Base-by-base conservation (phyloP, 345 rosid genomes). In the Hirschfeldia incana region DNA sequence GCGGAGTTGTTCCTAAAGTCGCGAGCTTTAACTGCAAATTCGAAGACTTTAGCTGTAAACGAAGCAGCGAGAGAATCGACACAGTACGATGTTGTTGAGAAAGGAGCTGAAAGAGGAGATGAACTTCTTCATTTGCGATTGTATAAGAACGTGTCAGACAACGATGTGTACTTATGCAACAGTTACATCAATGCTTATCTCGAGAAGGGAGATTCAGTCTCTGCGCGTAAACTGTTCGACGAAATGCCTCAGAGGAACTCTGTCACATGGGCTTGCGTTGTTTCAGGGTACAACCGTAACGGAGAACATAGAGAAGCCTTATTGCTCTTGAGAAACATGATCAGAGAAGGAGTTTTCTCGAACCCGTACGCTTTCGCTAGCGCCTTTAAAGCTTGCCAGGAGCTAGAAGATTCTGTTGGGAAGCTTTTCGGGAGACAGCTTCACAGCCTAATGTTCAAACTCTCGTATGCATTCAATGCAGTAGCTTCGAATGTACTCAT, bases 31-130 rank as follows among this genome's bases (percentile, higher is more conserved):
- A 68, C 46, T 72, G 66, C 82, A 17, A 75, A 62, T 78, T 80
- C 67, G 69, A 70, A 13, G 32, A 77, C 30, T 49, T 75, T 27
- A 51, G 27, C 55, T 28, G 27, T 60, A 26, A 79, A 65, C 82
- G 94, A 79, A 67, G 68, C 81, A 27, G 84, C 65, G 8, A 76
- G 97, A 73, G 97, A 89, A 11, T 85, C 88, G 8, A 84, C 87
- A 37, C 91, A 91, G 78, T 94, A 91, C 75, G 95, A 94, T 92
- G 73, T 92, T 81, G 93, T 92, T 72, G 98, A 92, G 82, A 92
- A 92, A 88, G 98, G 91, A 65, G 88, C 97, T 30, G 91, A 92
- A 94, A 73, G 70, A 60, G 91, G 86, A 75, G 91, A 90, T 21
- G 78, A 80, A 55, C 70, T 76, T 65, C 79, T 87, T 32, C 96